These are phyloP conservation scores for Phytophthora idaei DNA, from an alignment of 352 stramenopile species.

Conservation along the genomic window DNA sequence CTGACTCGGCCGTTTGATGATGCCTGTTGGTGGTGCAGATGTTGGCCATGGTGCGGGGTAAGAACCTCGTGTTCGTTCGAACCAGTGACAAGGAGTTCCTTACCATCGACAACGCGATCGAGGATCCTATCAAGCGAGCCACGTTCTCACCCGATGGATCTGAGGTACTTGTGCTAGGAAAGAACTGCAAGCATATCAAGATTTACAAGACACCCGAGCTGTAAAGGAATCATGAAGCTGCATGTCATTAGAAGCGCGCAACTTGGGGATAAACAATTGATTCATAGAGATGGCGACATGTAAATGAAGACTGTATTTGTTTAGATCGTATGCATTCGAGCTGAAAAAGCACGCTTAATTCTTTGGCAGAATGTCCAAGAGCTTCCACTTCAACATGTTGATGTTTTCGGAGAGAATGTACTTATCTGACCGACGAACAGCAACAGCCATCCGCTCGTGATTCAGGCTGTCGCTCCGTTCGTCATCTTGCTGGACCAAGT, in stretches of 20 bases:
- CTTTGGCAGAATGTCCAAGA: conserved; percentile 59
- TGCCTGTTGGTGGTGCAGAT: conserved; percentile 40
- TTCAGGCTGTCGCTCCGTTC: conserved; percentile 33
- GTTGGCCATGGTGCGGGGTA: conserved; percentile 56
- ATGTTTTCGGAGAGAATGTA: conserved; percentile 70
- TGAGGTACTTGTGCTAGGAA: conserved; percentile 73
- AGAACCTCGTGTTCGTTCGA: conserved; percentile 66
- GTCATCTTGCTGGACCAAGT: conserved; percentile 20
- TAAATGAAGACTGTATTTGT: conserved; percentile 25
- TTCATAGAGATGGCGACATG: conserved; percentile 21
- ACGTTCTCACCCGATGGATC: conserved; percentile 61
- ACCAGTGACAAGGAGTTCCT: conserved; percentile 54
- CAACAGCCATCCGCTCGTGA: conserved; percentile 62
- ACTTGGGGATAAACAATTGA: background rate
- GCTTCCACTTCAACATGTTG: conserved; percentile 72
- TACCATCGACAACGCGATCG: conserved; percentile 60
- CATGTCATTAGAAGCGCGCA: background rate
- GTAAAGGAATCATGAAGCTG: conserved; percentile 21
- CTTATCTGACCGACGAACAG: conserved; percentile 64
- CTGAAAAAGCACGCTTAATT: conserved; percentile 15
- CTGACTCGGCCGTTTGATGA: background rate
- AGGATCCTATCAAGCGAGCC: conserved; percentile 68
- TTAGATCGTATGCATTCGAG: conserved; percentile 8
- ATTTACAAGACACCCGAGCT: conserved; percentile 62
- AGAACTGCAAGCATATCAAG: conserved; percentile 69